Evolutionary conservation across 345 rosid species (phyloP).

Genomic region (Theobroma cacao): DNA sequence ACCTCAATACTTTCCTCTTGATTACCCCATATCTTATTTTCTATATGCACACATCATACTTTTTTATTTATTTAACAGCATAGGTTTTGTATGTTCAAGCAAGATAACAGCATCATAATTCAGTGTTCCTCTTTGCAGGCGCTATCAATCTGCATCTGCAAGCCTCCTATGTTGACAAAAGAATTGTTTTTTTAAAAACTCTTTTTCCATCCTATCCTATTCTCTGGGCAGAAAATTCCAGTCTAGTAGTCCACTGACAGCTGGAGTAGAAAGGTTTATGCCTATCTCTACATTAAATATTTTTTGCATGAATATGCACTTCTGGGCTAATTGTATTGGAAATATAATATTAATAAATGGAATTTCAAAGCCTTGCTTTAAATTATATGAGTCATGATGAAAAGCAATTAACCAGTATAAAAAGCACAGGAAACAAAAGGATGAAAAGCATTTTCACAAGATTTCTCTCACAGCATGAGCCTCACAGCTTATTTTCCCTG

Average conservation of each 20-base stretch:
- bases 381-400: neutral
- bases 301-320: neutral
- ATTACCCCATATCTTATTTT: neutral
- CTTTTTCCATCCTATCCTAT: neutral
- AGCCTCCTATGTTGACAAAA: slow-evolving; percentile 7
- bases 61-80: neutral
- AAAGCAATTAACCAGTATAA: neutral
- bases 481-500: neutral
- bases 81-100: neutral
- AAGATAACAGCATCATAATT: neutral
- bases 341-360: neutral
- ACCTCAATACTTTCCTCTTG: neutral
- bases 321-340: neutral
- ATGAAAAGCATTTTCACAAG: neutral
- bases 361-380: neutral
- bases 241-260: neutral
- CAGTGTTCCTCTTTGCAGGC: neutral
- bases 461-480: neutral
- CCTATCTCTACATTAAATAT: neutral
- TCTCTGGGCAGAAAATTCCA: neutral
- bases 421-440: neutral
- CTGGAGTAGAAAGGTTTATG: neutral
- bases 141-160: neutral
- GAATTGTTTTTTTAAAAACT: neutral
- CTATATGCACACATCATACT: neutral